Percentiles rank a stretch among this genome's conserved stretches.
These are phyloP conservation scores for Basipetospora chlamydospora DNA, from an alignment of 2,329 filamentous ascomycete genomes.

Conservation along the genomic window DNA sequence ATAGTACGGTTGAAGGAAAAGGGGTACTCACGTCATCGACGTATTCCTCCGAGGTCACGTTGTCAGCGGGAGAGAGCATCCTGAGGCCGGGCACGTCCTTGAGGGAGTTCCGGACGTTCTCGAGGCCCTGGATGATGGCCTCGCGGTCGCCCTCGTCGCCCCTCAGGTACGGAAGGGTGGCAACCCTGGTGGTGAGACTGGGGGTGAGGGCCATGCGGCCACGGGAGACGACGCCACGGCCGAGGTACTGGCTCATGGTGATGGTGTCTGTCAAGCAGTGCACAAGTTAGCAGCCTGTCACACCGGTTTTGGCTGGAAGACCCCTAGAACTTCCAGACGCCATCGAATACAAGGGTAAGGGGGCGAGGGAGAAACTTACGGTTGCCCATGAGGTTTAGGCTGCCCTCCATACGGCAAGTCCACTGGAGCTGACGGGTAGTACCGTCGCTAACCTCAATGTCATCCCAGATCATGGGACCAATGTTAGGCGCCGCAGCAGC, in stretches of 20 bases:
- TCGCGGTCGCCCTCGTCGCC: conserved; percentile 38
- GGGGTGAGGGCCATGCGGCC: conserved; percentile 46
- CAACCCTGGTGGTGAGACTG: conserved; percentile 42
- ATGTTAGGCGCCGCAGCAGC: conserved; percentile 53
- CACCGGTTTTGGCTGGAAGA: too few species aligned
- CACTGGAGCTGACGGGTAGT: conserved; percentile 50
- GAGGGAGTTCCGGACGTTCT: conserved; percentile 42
- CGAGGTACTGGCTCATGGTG: conserved; percentile 47
- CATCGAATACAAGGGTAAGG: too few species aligned
- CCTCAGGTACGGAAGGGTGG: conserved; percentile 44
- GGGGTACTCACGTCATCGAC: conserved; percentile 4
- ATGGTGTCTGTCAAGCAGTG: conserved; percentile 24
- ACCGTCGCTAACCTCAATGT: conserved; percentile 41
- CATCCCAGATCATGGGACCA: conserved; percentile 39
- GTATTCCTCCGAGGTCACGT: background rate
- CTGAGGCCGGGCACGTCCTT: conserved; percentile 37
- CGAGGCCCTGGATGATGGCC: conserved; percentile 49
- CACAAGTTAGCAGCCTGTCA: too few species aligned
- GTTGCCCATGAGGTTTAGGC: conserved; percentile 22
- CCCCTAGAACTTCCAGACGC: too few species aligned
- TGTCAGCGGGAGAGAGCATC: conserved; percentile 11
- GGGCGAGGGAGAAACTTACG: conserved; percentile 14
- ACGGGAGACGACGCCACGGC: conserved; percentile 45
- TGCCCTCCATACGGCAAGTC: conserved; percentile 48
- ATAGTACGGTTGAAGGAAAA: background rate